Evolutionary conservation across 2,329 filamentous ascomycete species (phyloP), one percentile per base, ranked within the genome.

Genomic region (Tolypocladium paradoxum): DNA sequence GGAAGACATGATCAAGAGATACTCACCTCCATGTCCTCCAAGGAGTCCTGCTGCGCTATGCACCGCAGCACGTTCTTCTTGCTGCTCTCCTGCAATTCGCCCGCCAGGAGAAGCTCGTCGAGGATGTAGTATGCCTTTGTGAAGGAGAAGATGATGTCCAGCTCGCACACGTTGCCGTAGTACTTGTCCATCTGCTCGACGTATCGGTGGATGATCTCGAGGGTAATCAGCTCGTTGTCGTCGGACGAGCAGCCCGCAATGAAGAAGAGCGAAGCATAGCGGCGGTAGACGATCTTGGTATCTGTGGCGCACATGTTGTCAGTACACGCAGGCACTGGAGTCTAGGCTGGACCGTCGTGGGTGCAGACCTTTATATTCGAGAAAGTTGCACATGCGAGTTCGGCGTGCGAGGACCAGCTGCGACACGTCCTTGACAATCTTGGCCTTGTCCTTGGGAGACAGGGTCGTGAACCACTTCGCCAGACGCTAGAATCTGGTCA

Each of bases 141-240:
- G 71, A 99, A 99, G 70, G 96, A 97, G 82, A 99, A 99, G 71
- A 99, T 99, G 73, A 97, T 96, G 71, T 97, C 91, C 59, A 99
- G 82, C 76, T 99, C 93, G 84, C 93, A 99, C 55, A 99, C 93
- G 71, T 99, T 99, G 71, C 93, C 93, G 72, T 97, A 99, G 77
- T 99, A 99, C 72, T 99, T 99, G 79, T 99, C 93, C 93, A 99
- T 99, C 75, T 99, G 93, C 73, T 99, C 93, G 67, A 99, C 93
- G 70, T 99, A 99, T 73, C 93, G 90, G 72, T 99, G 93, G 65
- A 99, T 95, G 68, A 99, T 90, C 72, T 99, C 93, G 68, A 99
- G 89, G 27, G 90, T 96, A 70, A 97, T 96, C 67, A 99, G 77
- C 70, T 99, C 93, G 73, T 99, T 99, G 73, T 99, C 93, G 58